Base-by-base conservation (phyloP, 2,329 filamentous ascomycete genomes). In the Fusarium temperatum region DNA sequence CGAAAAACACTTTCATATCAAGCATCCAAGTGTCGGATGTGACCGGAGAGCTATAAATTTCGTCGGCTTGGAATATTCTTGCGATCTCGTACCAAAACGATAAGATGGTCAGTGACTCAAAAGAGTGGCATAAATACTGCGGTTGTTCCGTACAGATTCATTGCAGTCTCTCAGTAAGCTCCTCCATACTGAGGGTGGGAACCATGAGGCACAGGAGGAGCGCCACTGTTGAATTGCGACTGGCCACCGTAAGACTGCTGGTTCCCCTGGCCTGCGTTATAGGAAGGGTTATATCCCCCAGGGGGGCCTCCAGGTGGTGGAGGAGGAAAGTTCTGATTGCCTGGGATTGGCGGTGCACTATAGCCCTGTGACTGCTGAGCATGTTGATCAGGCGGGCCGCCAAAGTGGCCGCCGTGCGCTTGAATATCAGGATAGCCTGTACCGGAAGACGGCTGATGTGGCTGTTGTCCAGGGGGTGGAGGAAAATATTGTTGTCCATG, bases 101-200 rank as follows among this genome's bases (percentile, higher is more conserved):
- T 20, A 44, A 51, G 55, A 61, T 39, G 58, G 45, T 60, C 62
- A 47, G 39, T 44, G 45, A 54, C 48, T 63, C 57, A 45, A 59
- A 56, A 28, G 30, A 38, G 42, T 42, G 42, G 57, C 44, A 66
- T 58, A 47, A 39, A 63, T 60, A 36, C 50, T 74, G 48, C 24
- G 32, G 39, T 22, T 56, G 50, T 55, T 53, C 57, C 47, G 20
- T 64, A 57, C 44, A 39, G 51, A 10, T 45, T 57, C 54, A 54
- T 26, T 32, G 32, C 22, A 44, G 28, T 28, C 53, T 35, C 60
- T 79, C 68, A 79, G 67, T 79, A 79, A 32, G 68, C 71, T 45
- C 73, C 70, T 39, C 72, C 73, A 45, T 79, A 77, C 55, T 78
- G 76, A 26, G 77, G 80, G 62, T 83, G 84, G 36, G 78, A 81